These are phyloP conservation scores for Lobosporangium transversale DNA, from an alignment of 192 early-diverging fungal species.

Conservation along the genomic window DNA sequence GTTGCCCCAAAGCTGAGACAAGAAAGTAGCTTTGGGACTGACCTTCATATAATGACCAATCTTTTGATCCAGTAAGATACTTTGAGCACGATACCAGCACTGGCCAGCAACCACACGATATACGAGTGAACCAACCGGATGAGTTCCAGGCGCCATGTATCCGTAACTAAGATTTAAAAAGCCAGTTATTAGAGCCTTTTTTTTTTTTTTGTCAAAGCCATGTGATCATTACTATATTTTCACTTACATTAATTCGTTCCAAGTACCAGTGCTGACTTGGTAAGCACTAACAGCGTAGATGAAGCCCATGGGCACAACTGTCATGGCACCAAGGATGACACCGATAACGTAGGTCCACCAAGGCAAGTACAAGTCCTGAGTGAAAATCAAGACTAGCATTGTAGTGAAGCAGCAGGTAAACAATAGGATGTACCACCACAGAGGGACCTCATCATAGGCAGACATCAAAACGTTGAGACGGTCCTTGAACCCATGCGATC, in stretches of 20 bases:
- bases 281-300: conserved; percentile 55
- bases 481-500: conserved; percentile 42
- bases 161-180: conserved; percentile 26
- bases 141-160: conserved; percentile 56
- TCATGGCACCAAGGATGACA: conserved; percentile 45
- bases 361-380: conserved; percentile 50
- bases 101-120: conserved; percentile 55
- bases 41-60: conserved; percentile 54
- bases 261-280: conserved; percentile 54
- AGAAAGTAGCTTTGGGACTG: conserved; percentile 44
- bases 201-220: neutral
- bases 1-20: conserved; percentile 56
- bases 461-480: conserved; percentile 54
- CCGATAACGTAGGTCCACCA: conserved; percentile 54
- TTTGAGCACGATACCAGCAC: conserved; percentile 58
- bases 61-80: conserved; percentile 52
- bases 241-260: conserved; percentile 52
- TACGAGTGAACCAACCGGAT: conserved; percentile 44
- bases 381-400: conserved; percentile 48
- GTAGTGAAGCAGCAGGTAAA: conserved; percentile 51
- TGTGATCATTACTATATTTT: neutral
- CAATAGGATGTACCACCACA: conserved; percentile 49
- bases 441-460: conserved; percentile 45
- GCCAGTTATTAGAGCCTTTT: neutral
- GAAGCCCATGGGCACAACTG: conserved; percentile 57